phyloP scores from a whole-genome alignment of 306 rosid species.

The Lathyrus oleraceus region DNA sequence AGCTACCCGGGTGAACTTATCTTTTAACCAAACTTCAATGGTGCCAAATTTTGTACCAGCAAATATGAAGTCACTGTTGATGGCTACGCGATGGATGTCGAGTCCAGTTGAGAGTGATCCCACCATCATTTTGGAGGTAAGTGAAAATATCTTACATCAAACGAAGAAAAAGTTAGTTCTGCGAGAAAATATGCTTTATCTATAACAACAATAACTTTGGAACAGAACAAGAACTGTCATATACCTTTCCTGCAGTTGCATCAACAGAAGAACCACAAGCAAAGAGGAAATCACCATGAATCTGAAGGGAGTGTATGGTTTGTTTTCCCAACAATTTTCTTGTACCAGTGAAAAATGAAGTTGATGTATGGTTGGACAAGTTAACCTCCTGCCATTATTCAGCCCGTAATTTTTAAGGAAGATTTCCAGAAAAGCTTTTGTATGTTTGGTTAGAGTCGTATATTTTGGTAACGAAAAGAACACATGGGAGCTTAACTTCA shows the following conservation, averaged over 20 bases:
- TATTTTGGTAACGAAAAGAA: slow-evolving; percentile 23
- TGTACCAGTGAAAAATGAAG: slow-evolving; percentile 73
- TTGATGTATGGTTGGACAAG: slow-evolving; percentile 57
- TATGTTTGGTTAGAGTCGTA: slow-evolving; percentile 4
- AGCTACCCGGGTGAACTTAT: slow-evolving; percentile 56
- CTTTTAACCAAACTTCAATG: slow-evolving; percentile 79
- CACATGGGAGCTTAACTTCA: slow-evolving; percentile 11
- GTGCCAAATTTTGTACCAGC: slow-evolving; percentile 74
- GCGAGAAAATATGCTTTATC: slow-evolving; percentile 1
- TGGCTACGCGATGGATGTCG: slow-evolving; percentile 68
- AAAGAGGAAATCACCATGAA: slow-evolving; percentile 61
- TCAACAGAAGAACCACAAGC: slow-evolving; percentile 80
- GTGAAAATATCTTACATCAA: slow-evolving; percentile 54
- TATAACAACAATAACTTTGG: slow-evolving; percentile 10
- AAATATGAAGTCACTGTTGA: slow-evolving; percentile 71
- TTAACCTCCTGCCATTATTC: slow-evolving; percentile 72
- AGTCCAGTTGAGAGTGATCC: slow-evolving; percentile 73
- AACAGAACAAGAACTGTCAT: not conserved
- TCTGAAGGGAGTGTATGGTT: slow-evolving; percentile 64
- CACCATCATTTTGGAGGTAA: slow-evolving; percentile 59
- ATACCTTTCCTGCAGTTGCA: slow-evolving; percentile 78
- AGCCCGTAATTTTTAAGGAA: slow-evolving; percentile 23
- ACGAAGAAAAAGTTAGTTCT: slow-evolving; percentile 9
- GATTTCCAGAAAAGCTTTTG: slow-evolving; percentile 22
- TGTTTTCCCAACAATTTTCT: slow-evolving; percentile 83